Base-by-base conservation (phyloP, 345 rosid genomes). In the Geranium brycei region DNA sequence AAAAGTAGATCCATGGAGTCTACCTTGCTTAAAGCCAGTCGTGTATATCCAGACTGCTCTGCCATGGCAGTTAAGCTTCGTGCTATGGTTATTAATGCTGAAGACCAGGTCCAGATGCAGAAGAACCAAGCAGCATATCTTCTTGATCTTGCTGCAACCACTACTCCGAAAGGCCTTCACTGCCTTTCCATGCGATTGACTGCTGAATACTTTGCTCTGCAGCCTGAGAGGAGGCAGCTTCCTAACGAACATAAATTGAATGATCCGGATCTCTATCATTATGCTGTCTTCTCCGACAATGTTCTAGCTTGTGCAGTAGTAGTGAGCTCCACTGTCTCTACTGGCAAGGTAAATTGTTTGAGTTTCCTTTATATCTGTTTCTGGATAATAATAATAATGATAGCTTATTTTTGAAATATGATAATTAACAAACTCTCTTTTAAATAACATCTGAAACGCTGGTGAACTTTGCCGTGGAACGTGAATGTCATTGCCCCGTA, bases 151-250 rank as follows among this genome's bases (percentile, higher is more conserved):
- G 95, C 95, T 63, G 91, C 89, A 58, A 82, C 86, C 77, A 88
- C 89, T 51, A 88, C 89, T 19, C 92, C 96, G 12, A 95, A 95
- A 84, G 92, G 97, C 66, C 85, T 85, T 75, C 96, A 91, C 73
- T 95, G 97, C 79, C 89, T 95, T 38, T 82, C 91, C 68, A 83
- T 95, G 85, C 87, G 81, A 73, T 68, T 95, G 77, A 91, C 97
- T 19, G 73, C 95, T 38, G 91, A 85, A 75, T 87, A 87, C 62
- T 82, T 82, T 75, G 64, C 84, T 69, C 65, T 85, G 51, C 78
- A 82, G 55, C 81, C 88, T 51, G 87, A 86, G 59, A 80, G 81
- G 66, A 89, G 95, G 71, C 85, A 68, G 83, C 71, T 92, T 72
- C 83, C 84, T 68, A 76, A 86, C 77, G 85, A 78, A 69, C 75